Conservation (phyloP, 1,139 yeast species). For the Debaryomyces fabryi region DNA sequence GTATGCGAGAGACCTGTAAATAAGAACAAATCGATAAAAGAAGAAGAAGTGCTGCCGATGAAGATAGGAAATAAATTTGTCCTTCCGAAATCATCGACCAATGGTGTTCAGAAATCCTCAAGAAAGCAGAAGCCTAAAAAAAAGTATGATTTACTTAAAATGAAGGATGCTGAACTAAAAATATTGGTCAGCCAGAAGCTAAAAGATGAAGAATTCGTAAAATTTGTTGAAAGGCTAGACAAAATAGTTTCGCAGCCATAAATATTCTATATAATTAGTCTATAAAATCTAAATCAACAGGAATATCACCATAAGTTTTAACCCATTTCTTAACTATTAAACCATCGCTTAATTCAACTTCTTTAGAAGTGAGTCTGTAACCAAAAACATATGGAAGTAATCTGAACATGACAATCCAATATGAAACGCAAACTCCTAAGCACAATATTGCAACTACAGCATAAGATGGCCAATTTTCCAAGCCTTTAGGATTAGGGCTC, state of each 20-base stretch:
- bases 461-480: conserved; percentile 56
- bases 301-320: conserved; percentile 20
- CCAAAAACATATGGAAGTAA: conserved; percentile 45
- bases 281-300: conserved; percentile 3
- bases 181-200: conserved; percentile 14
- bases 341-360: conserved; percentile 53
- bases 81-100: not conserved
- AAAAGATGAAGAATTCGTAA: conserved; percentile 13
- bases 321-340: conserved; percentile 56
- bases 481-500: conserved; percentile 44
- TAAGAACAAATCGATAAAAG: not conserved
- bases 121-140: not conserved
- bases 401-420: conserved; percentile 53
- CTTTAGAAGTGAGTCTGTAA: conserved; percentile 45
- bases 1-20: not conserved
- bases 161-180: conserved; percentile 17
- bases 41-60: conserved; percentile 7
- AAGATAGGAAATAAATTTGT: not conserved
- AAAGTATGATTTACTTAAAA: conserved; percentile 10
- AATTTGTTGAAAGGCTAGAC: conserved; percentile 14
- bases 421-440: conserved; percentile 37
- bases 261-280: conserved; percentile 4
- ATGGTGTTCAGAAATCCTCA: conserved; percentile 3
- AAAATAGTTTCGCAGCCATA: conserved; percentile 9
- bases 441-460: conserved; percentile 43